Base-by-base conservation (phyloP, 208 protist species). In the Acanthamoeba triangularis region DNA sequence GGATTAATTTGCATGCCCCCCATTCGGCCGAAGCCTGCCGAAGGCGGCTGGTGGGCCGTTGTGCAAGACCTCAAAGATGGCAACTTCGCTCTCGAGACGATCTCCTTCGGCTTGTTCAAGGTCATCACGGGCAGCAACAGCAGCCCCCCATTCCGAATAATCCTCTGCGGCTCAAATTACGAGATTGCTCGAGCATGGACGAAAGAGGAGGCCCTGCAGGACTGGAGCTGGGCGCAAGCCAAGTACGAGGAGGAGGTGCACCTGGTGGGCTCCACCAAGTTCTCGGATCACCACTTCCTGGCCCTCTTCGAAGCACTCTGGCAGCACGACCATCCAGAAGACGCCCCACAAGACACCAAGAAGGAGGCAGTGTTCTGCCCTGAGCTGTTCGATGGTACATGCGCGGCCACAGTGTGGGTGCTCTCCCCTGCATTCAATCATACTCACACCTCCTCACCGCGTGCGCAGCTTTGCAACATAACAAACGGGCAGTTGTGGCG, bases 281-380 rank as follows among this genome's bases (percentile, higher is more conserved):
- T 95, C n/a, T 95, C 91, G 0, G 91, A 95, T 44, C 91, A 95
- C 74, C 91, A 95, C 74, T 65, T 95, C 30, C 72, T 95, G 16
- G 91, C 91, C 69, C 72, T 95, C 41, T 95, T 95, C 37, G 91
- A 95, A 47, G 91, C 91, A 1, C 63, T 85, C 30, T 95, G 91
- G 91, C 52, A 95, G 52, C 91, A 95, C 28, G 91, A 95, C 30
- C 91, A 95, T 10, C 88, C 88, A 8, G 88, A 93, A 33, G 80
- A 88, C 80, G 80, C 80, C 18, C 80, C 80, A 0, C 25, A 44
- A 35, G 80, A 88, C 35, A 41, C 80, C 28, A 88, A 88, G 44
- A 78, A 76, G 69, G 88, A 76, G 35, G 88, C 28, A 23, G 30
- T 52, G 28, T 93, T 78, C 65, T 93, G 88, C 25, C 88, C 88